Evolutionary conservation across 2,329 filamentous ascomycete species (phyloP).

Genomic region (Claviceps paspali): DNA sequence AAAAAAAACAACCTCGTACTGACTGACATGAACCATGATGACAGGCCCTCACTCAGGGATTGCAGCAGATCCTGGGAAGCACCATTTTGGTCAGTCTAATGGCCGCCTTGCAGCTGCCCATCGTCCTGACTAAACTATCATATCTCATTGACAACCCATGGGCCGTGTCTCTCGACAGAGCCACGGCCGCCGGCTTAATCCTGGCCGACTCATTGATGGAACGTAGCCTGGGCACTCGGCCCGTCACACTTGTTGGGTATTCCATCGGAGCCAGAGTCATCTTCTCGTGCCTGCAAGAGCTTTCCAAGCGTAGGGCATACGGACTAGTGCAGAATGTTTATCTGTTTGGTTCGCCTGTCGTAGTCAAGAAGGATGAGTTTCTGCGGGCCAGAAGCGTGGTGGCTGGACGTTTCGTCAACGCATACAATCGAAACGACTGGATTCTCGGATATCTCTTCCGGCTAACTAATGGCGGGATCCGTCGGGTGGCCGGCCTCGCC

Average conservation of each 20-base stretch:
- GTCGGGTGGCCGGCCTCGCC: conserved; percentile 71
- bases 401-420: conserved; percentile 85
- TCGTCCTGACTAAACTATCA: conserved; percentile 81
- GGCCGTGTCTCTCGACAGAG: conserved; percentile 89
- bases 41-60: conserved; percentile 82
- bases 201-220: conserved; percentile 89
- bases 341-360: conserved; percentile 81
- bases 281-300: conserved; percentile 77
- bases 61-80: conserved; percentile 86
- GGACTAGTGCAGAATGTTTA: conserved; percentile 92
- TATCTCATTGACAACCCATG: conserved; percentile 98
- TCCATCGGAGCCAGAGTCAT: conserved; percentile 87
- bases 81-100: conserved; percentile 82
- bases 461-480: conserved; percentile 81
- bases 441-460: conserved; percentile 94
- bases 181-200: conserved; percentile 77
- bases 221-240: conserved; percentile 76
- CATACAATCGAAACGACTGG: conserved; percentile 91
- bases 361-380: conserved; percentile 85
- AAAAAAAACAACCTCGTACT: too few species aligned
- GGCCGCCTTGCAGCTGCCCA: conserved; percentile 81
- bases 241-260: conserved; percentile 87
- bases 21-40: neutral
- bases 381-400: conserved; percentile 68
- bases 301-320: conserved; percentile 67